Conservation (phyloP, 805 yeast species). For the Groenewaldozyma salmanticensis region DNA sequence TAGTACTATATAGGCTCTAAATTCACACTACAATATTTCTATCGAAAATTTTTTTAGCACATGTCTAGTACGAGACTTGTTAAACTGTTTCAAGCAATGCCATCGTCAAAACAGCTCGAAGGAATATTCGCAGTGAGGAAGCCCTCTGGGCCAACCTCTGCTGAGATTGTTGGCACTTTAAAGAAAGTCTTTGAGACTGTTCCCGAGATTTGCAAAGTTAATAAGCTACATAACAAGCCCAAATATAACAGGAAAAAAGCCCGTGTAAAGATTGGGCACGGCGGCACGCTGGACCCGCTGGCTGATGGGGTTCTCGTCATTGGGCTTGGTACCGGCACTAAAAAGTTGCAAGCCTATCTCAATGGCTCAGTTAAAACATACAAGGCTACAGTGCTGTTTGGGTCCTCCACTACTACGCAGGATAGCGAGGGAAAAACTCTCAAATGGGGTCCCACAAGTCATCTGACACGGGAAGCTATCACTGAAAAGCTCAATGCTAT, state of each 20-base stretch:
- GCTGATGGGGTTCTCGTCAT: conserved; percentile 89
- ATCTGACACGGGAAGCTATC: conserved; percentile 42
- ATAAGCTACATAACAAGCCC: conserved; percentile 25
- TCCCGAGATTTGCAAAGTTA: conserved; percentile 22
- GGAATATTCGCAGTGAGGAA: conserved; percentile 90
- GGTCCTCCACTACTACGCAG: conserved; percentile 87
- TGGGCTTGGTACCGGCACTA: conserved; percentile 92
- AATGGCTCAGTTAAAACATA: conserved; percentile 71
- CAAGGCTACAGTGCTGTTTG: conserved; percentile 76
- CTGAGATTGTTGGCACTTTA: conserved; percentile 57
- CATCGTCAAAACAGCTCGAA: conserved; percentile 4
- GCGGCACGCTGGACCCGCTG: conserved; percentile 92
- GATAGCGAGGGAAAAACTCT: conserved; percentile 83
- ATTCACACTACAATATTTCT: too few species aligned
- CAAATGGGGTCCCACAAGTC: conserved; percentile 45
- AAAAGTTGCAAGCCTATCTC: conserved; percentile 59
- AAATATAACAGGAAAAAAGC: conserved; percentile 32
- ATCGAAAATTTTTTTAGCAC: too few species aligned
- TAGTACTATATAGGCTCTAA: too few species aligned
- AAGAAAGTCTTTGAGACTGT: conserved; percentile 33
- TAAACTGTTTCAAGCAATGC: too few species aligned
- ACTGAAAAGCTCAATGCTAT: conserved; percentile 50
- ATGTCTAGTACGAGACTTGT: too few species aligned
- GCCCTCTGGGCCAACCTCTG: conserved; percentile 78
- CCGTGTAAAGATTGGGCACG: conserved; percentile 89